A percentile compares a stretch with the other conserved stretches of the same genome.
These are phyloP conservation scores for Neurospora tetraspora DNA, from an alignment of 495 filamentous ascomycete genomes.

Conservation along the genomic window DNA sequence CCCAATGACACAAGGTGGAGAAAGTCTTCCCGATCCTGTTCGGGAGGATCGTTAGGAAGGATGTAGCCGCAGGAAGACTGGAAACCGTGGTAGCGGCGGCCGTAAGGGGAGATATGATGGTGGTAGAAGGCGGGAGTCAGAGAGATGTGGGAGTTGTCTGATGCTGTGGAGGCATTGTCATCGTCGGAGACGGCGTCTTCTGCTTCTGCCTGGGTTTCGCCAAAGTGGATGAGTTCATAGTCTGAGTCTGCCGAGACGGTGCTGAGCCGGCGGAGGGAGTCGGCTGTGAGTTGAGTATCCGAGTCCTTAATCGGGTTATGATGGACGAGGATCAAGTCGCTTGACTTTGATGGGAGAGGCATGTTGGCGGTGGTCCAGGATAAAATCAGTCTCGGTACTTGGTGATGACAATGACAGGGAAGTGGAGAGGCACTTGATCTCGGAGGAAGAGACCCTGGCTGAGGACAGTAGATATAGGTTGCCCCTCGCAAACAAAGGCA, in stretches of 20 bases:
- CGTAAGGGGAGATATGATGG: conserved; percentile 44
- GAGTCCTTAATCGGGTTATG: background rate
- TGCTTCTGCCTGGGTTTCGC: background rate
- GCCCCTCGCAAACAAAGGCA: background rate
- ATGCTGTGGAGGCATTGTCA: background rate
- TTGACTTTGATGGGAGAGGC: background rate
- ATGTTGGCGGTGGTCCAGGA: background rate
- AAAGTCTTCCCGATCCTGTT: conserved; percentile 31
- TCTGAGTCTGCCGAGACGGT: background rate
- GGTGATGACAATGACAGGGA: background rate
- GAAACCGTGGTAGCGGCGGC: conserved; percentile 32
- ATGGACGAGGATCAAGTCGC: background rate
- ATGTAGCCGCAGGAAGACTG: conserved; percentile 8
- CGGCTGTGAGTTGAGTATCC: background rate
- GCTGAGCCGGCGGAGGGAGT: background rate
- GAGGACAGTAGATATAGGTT: background rate
- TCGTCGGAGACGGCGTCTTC: background rate
- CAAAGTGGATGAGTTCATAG: background rate
- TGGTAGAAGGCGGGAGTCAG: background rate
- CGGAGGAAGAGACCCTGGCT: background rate
- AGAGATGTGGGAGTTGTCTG: background rate
- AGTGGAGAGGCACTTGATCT: background rate
- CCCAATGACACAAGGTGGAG: conserved; percentile 47
- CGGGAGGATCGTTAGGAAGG: conserved; percentile 18
- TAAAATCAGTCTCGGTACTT: background rate